A percentile compares a stretch with the other conserved stretches of the same genome.
phyloP scores from a whole-genome alignment of 441 rosid species.

The Hura crepitans region DNA sequence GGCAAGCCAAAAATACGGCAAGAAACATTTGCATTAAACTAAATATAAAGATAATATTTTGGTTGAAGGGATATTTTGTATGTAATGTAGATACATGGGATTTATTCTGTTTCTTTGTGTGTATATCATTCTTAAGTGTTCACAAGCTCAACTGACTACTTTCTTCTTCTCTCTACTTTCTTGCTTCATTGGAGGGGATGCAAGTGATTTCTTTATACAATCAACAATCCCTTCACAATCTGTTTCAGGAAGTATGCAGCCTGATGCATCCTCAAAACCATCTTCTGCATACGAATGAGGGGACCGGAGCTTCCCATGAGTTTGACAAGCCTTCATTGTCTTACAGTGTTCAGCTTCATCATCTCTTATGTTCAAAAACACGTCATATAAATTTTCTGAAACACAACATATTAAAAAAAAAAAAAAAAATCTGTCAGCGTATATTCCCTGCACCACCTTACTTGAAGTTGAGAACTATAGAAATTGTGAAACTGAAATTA shows the following conservation, averaged over 20 bases:
- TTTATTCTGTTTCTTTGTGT: constrained; percentile 11
- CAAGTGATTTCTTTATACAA: constrained; percentile 63
- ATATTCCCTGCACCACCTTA: neutral
- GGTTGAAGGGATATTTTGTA: neutral
- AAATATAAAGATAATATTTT: too few relatives aligned
- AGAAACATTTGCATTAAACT: too few relatives aligned
- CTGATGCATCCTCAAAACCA: constrained; percentile 36
- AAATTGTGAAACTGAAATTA: neutral
- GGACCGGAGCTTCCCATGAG: constrained; percentile 70
- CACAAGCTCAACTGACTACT: neutral
- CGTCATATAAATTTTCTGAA: constrained; percentile 77
- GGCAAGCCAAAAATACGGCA: too few relatives aligned
- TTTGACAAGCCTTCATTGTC: constrained; percentile 92
- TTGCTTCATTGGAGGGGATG: constrained; percentile 24
- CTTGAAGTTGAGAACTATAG: too few relatives aligned
- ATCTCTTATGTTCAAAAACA: constrained; percentile 82
- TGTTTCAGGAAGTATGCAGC: constrained; percentile 43
- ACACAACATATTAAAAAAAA: neutral
- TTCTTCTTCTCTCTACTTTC: constrained; percentile 11
- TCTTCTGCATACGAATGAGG: constrained; percentile 65
- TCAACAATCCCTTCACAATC: constrained; percentile 83
- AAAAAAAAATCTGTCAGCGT: constrained; percentile 2
- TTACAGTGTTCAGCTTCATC: constrained; percentile 96
- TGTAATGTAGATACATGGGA: too few relatives aligned
- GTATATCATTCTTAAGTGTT: constrained; percentile 15